Evolutionary conservation across 768 basidiomycete species (phyloP).

Genomic region (Agrocybe chaxingu): DNA sequence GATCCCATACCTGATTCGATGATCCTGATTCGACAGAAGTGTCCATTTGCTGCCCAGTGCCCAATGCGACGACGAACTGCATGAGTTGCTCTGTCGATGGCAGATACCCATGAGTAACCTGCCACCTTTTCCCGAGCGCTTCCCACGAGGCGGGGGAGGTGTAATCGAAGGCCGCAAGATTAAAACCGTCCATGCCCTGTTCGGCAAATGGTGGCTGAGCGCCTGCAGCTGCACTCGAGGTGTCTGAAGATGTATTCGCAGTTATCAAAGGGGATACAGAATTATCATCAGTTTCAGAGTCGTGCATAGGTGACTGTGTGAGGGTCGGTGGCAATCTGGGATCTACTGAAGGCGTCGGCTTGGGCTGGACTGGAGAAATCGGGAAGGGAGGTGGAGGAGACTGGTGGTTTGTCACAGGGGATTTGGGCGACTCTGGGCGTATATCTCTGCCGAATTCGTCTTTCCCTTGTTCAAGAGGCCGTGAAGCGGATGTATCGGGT

Average conservation of each 20-base stretch:
- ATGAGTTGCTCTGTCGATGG: conserved; percentile 78
- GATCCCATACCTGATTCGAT: neutral
- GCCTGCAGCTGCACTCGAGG: conserved; percentile 37
- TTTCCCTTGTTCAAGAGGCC: conserved; percentile 41
- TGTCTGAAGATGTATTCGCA: conserved; percentile 56
- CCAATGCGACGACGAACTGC: conserved; percentile 58
- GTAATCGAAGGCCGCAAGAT: conserved; percentile 70
- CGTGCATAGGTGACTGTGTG: conserved; percentile 36
- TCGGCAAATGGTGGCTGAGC: conserved; percentile 31
- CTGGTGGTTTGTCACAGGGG: conserved; percentile 17
- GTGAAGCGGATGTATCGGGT: conserved; percentile 22
- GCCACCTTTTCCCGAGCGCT: conserved; percentile 77
- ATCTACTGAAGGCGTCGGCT: conserved; percentile 17
- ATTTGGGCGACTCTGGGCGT: conserved; percentile 49
- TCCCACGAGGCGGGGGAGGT: conserved; percentile 76
- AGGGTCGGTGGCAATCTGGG: conserved; percentile 13
- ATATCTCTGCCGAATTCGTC: conserved; percentile 89
- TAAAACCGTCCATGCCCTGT: conserved; percentile 64
- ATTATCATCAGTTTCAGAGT: conserved; percentile 45
- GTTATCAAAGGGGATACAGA: conserved; percentile 47
- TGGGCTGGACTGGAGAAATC: conserved; percentile 21
- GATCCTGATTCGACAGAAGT: neutral
- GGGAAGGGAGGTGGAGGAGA: conserved; percentile 14
- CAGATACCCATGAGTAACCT: conserved; percentile 58
- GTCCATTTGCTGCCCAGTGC: conserved; percentile 12